Conservation (phyloP, 306 rosid genomes). For the Boehmeria nivea region DNA sequence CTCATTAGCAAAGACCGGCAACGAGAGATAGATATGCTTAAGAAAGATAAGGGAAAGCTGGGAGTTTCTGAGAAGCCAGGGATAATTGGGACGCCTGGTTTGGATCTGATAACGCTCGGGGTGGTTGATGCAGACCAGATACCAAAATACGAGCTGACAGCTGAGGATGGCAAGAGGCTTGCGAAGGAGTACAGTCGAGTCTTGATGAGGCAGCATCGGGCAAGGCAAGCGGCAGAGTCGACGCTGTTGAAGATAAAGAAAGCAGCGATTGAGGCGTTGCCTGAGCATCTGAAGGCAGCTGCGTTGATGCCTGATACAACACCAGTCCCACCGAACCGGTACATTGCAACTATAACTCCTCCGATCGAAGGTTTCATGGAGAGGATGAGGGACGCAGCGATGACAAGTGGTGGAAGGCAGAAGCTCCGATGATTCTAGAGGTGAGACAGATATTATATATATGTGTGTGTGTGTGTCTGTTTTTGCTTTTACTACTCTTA, state of each 20-base stretch:
- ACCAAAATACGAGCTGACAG: slow-evolving; percentile 61
- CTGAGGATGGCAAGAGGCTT: slow-evolving; percentile 70
- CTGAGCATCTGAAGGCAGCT: slow-evolving; percentile 58
- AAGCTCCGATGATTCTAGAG: slow-evolving; percentile 77
- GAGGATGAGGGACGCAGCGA: slow-evolving; percentile 74
- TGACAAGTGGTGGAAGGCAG: slow-evolving; percentile 55
- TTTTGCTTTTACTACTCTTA: too few relatives aligned
- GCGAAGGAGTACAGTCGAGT: slow-evolving; percentile 94
- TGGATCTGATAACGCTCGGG: slow-evolving; percentile 64
- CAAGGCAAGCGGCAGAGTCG: slow-evolving; percentile 73
- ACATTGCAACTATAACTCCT: slow-evolving; percentile 89
- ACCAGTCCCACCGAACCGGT: slow-evolving; percentile 58
- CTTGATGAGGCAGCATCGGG: slow-evolving; percentile 73
- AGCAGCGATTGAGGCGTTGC: slow-evolving; percentile 85
- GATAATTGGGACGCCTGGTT: slow-evolving; percentile 62
- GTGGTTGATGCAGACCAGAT: slow-evolving; percentile 74
- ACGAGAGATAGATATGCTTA: slow-evolving; percentile 64
- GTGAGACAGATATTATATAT: too few relatives aligned
- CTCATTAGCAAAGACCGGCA: slow-evolving; percentile 77
- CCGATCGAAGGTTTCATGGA: slow-evolving; percentile 70
- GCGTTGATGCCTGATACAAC: slow-evolving; percentile 81
- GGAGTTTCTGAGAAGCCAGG: slow-evolving; percentile 53
- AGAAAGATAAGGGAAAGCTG: slow-evolving; percentile 28
- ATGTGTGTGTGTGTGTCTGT: too few relatives aligned
- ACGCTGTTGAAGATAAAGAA: slow-evolving; percentile 55